phyloP scores from a whole-genome alignment of 2,329 filamentous ascomycete genomes.

The Ophiocordyceps camponoti-floridani region DNA sequence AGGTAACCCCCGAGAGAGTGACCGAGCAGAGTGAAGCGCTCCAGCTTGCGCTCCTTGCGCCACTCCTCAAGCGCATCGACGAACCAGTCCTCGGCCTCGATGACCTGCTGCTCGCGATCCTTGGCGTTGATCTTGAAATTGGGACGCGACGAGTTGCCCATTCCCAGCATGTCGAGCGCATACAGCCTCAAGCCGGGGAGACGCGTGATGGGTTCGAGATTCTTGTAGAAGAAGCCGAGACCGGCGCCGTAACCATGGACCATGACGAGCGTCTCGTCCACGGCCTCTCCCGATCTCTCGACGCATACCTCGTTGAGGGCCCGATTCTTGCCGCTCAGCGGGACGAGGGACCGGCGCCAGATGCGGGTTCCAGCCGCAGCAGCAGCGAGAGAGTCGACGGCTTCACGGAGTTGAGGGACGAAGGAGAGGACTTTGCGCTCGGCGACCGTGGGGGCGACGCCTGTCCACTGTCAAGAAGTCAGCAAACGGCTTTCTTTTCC shows the following conservation, averaged over 20 bases:
- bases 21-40: constrained; percentile 82
- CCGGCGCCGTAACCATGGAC: constrained; percentile 93
- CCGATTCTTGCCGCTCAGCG: constrained; percentile 69
- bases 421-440: constrained; percentile 79
- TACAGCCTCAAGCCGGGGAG: constrained; percentile 73
- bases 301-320: constrained; percentile 87
- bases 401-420: constrained; percentile 65
- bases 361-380: constrained; percentile 74
- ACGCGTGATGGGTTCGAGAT: constrained; percentile 76
- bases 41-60: constrained; percentile 73
- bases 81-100: constrained; percentile 89
- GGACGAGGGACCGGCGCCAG: constrained; percentile 75
- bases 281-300: constrained; percentile 60
- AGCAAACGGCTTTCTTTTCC: neutral
- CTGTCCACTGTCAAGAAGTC: constrained; percentile 50
- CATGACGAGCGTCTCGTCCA: constrained; percentile 82
- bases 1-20: constrained; percentile 93
- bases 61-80: constrained; percentile 93
- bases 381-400: constrained; percentile 45
- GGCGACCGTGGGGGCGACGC: constrained; percentile 62
- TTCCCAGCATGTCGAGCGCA: constrained; percentile 85
- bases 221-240: constrained; percentile 95
- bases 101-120: constrained; percentile 59
- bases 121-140: constrained; percentile 74
- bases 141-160: constrained; percentile 77